Conservation (phyloP, 78 protist species). For the Dictyostelium capitatum region DNA sequence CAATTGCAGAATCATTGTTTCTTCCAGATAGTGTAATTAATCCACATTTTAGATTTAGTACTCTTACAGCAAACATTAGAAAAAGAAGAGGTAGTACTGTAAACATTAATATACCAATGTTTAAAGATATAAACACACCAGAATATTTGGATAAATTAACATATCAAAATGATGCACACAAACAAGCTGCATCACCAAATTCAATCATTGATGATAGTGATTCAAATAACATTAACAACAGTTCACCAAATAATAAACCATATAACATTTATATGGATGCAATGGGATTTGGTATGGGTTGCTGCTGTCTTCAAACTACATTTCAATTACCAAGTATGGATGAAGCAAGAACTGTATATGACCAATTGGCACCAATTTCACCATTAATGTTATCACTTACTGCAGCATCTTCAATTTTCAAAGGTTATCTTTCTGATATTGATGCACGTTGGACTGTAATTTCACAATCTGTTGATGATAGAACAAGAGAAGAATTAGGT, state of each 20-base stretch:
- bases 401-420: slow-evolving; percentile 93
- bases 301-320: slow-evolving; percentile 97
- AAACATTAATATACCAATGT: slow-evolving; percentile 93
- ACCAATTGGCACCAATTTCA: slow-evolving; percentile 89
- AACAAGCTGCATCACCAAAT: not conserved
- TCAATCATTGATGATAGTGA: slow-evolving; percentile 25
- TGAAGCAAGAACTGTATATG: slow-evolving; percentile 95
- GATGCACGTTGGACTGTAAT: slow-evolving; percentile 96
- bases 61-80: slow-evolving; percentile 95
- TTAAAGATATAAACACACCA: slow-evolving; percentile 89
- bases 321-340: slow-evolving; percentile 89
- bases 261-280: slow-evolving; percentile 96
- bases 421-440: slow-evolving; percentile 93
- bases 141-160: slow-evolving; percentile 11
- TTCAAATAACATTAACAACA: not conserved
- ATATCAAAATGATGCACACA: not conserved
- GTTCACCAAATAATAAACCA: slow-evolving; percentile 18
- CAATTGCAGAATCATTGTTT: slow-evolving; percentile 86
- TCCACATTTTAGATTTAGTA: slow-evolving; percentile 93
- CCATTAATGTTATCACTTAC: slow-evolving; percentile 91
- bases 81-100: slow-evolving; percentile 92
- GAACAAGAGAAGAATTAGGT: slow-evolving; percentile 92
- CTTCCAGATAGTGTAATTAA: slow-evolving; percentile 94
- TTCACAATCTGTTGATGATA: slow-evolving; percentile 95
- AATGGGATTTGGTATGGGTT: slow-evolving; percentile 99